These are phyloP conservation scores for Penstemon barbatus DNA, from an alignment of 257 asterid species.

Conservation along the genomic window DNA sequence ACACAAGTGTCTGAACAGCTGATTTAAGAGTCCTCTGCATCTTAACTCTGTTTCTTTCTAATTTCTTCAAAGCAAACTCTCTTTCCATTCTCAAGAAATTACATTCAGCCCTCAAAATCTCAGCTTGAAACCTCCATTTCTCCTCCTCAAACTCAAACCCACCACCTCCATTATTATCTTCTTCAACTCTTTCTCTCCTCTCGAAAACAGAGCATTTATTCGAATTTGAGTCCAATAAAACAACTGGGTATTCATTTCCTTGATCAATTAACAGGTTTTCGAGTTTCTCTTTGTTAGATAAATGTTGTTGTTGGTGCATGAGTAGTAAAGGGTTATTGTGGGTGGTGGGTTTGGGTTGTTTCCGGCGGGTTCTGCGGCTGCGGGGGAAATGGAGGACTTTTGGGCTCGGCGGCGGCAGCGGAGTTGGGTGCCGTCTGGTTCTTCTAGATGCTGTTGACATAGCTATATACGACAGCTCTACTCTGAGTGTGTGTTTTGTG, in stretches of 20 bases:
- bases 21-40: slow-evolving; percentile 66
- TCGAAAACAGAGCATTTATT: slow-evolving; percentile 9
- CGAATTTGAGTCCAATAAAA: slow-evolving; percentile 32
- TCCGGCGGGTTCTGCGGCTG: slow-evolving; percentile 60
- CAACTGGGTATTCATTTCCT: slow-evolving; percentile 38
- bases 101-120: slow-evolving; percentile 85
- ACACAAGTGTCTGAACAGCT: slow-evolving; percentile 71
- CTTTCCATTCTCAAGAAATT: slow-evolving; percentile 74
- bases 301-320: slow-evolving; percentile 28
- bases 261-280: slow-evolving; percentile 45
- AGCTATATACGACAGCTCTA: not conserved
- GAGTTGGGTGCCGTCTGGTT: slow-evolving; percentile 65
- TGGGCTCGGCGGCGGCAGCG: slow-evolving; percentile 81
- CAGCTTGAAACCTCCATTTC: slow-evolving; percentile 85
- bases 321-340: slow-evolving; percentile 25
- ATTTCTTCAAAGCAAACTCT: slow-evolving; percentile 65
- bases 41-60: slow-evolving; percentile 64
- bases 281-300: slow-evolving; percentile 39
- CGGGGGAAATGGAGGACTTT: slow-evolving; percentile 73
- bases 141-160: slow-evolving; percentile 47
- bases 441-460: slow-evolving; percentile 42
- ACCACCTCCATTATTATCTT: slow-evolving; percentile 6
- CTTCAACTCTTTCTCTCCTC: slow-evolving; percentile 61
- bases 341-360: slow-evolving; percentile 34
- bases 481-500: not conserved